Percentiles rank a stretch among this genome's conserved stretches.
Evolutionary conservation across 805 yeast genomes (phyloP).

Genomic region (Debaryomyces tyrocola): DNA sequence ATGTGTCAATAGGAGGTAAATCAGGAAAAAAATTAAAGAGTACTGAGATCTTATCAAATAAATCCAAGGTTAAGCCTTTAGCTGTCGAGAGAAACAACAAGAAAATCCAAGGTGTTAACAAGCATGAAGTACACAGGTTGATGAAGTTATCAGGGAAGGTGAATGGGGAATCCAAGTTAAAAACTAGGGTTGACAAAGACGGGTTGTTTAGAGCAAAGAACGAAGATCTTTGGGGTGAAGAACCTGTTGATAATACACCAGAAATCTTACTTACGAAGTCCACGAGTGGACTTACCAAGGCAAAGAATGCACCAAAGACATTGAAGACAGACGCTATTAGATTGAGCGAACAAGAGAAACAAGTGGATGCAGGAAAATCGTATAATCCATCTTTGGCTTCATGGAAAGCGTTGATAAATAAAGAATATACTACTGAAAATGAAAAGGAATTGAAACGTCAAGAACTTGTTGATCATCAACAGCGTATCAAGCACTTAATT

Average conservation of each 20-base stretch:
- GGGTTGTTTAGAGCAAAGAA: conserved; percentile 52
- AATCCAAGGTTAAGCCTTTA: conserved; percentile 77
- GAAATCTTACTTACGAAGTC: conserved; percentile 15
- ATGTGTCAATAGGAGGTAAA: conserved; percentile 46
- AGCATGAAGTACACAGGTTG: conserved; percentile 61
- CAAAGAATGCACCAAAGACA: conserved; percentile 57
- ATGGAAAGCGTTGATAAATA: conserved; percentile 72
- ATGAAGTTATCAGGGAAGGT: conserved; percentile 77
- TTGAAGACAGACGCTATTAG: conserved; percentile 50
- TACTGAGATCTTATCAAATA: conserved; percentile 65
- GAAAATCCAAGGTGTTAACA: conserved; percentile 60
- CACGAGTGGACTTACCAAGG: conserved; percentile 36
- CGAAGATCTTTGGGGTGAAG: conserved; percentile 73
- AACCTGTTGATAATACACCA: conserved; percentile 16
- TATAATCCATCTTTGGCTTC: conserved; percentile 85
- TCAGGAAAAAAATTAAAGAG: conserved; percentile 51
- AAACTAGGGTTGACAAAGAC: conserved; percentile 58
- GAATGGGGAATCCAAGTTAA: conserved; percentile 50
- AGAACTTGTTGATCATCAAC: conserved; percentile 60
- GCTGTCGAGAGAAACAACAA: conserved; percentile 35
- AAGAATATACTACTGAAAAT: conserved; percentile 67
- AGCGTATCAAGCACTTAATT: conserved; percentile 64
- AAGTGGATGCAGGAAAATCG: conserved; percentile 87
- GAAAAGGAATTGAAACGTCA: conserved; percentile 64
- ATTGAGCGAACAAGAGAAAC: conserved; percentile 42